Base-by-base conservation (phyloP, 306 rosid genomes). In the Rubus idaeus region DNA sequence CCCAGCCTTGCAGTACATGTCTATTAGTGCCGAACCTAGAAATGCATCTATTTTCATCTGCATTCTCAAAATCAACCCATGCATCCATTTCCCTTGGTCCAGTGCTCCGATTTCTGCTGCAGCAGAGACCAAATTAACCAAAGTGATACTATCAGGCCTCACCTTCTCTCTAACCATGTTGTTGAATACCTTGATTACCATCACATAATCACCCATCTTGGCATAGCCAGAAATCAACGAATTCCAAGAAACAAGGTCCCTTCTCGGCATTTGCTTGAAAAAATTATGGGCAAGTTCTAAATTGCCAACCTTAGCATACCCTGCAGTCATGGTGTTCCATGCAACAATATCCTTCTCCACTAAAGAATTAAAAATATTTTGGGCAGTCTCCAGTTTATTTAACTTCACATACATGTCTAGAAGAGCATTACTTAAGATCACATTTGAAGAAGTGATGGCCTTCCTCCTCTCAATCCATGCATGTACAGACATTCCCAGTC, bases 1-100 rank as follows among this genome's bases (percentile, higher is more conserved):
- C 53, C 93, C 89, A 49, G 86, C 82, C 73, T 89, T 89, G 82
- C 79, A 83, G 83, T 89, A 87, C 90, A 89, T 81, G 81, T 89
- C 90, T 66, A 84, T 78, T 75, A 89, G 72, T 3, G 87, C 86
- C 9, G 93, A 84, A 45, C 90, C 89, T 50, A 71, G 53, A 77
- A 84, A 87, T 9, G 80, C 85, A 73, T 89, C 85, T 45, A 87
- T 57, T 68, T 79, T 63, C 69, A 75, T 77, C 75, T 70, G 77
- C 75, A 51, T 79, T 78, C 82, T 86, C 60, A 89, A 58, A 14
- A 78, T 73, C 75, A 83, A 77, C 50, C 86, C 86, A 78, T 87
- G 90, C 52, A 85, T 83, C 73, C 56, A 62, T 82, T 81, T 87
- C 14, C 93, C 90, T 75, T 77, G 77, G 81, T 87, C 85, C 63